Evolutionary conservation across 257 asterid species (phyloP).

Genomic region (Salvia hispanica): DNA sequence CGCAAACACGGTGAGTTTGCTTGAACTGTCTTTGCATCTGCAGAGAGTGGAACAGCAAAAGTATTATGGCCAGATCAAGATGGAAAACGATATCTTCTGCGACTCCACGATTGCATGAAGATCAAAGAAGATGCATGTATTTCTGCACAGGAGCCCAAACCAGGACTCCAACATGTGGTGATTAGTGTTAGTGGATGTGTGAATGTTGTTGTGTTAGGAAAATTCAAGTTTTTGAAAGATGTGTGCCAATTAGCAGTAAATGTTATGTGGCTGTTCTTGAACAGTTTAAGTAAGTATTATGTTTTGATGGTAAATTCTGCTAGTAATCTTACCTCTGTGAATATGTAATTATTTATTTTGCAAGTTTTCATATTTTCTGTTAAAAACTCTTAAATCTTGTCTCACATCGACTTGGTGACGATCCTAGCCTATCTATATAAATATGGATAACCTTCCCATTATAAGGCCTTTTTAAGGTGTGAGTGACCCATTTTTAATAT

Average conservation of each 20-base stretch:
- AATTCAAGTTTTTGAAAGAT: neutral
- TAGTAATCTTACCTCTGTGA: neutral
- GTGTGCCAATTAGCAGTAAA: neutral
- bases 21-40: constrained; percentile 59
- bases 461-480: too few species aligned
- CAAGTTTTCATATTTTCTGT: neutral
- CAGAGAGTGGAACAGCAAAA: constrained; percentile 64
- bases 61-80: constrained; percentile 42
- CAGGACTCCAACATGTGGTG: constrained; percentile 6
- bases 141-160: neutral
- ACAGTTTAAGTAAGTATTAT: neutral
- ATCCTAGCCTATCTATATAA: too few species aligned
- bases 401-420: too few species aligned
- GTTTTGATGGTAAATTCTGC: neutral
- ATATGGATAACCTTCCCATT: too few species aligned
- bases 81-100: constrained; percentile 39
- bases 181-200: constrained; percentile 6
- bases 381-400: too few species aligned
- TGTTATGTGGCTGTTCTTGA: too few species aligned
- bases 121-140: constrained; percentile 16
- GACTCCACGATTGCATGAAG: constrained; percentile 34
- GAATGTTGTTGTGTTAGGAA: neutral
- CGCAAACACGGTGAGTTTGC: constrained; percentile 45
- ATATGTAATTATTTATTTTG: neutral
- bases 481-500: neutral